A percentile compares a stretch with the other conserved stretches of the same genome.
These are phyloP conservation scores for Gonium pectorale DNA, from an alignment of 139 green algal genomes.

Conservation along the genomic window DNA sequence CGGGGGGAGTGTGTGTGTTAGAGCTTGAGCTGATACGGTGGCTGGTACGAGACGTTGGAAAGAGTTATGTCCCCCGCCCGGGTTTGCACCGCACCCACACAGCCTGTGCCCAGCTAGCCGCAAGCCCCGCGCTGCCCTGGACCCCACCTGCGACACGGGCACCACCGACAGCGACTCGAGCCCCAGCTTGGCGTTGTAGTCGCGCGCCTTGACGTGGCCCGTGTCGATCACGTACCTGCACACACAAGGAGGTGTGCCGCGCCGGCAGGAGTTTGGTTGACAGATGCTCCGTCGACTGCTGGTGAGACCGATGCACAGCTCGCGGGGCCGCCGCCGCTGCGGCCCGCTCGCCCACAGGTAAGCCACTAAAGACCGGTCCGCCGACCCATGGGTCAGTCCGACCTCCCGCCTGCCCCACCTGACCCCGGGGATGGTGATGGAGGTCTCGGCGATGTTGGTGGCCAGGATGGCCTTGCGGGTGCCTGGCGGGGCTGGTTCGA, in stretches of 20 bases:
- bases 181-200: conserved; percentile 80
- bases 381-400: no score
- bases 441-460: conserved; percentile 97
- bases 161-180: conserved; percentile 87
- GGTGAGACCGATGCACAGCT: no score
- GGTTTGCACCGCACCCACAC: neutral
- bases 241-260: neutral
- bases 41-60: no score
- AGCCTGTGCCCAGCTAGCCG: neutral
- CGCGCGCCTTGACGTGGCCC: conserved; percentile 85
- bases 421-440: conserved; percentile 91
- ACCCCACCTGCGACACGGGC: conserved; percentile 61
- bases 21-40: no score
- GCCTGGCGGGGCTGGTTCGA: conserved; percentile 73
- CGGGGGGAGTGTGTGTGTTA: no score
- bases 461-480: conserved; percentile 88
- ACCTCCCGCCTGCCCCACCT: no score
- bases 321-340: no score
- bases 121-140: neutral
- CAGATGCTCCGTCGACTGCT: no score
- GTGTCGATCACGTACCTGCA: conserved; percentile 85
- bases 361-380: no score
- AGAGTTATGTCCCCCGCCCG: neutral
- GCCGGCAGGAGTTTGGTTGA: no score
- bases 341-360: no score